Conservation (phyloP, 2,329 filamentous ascomycete species). For the Achaetomium macrosporum region DNA sequence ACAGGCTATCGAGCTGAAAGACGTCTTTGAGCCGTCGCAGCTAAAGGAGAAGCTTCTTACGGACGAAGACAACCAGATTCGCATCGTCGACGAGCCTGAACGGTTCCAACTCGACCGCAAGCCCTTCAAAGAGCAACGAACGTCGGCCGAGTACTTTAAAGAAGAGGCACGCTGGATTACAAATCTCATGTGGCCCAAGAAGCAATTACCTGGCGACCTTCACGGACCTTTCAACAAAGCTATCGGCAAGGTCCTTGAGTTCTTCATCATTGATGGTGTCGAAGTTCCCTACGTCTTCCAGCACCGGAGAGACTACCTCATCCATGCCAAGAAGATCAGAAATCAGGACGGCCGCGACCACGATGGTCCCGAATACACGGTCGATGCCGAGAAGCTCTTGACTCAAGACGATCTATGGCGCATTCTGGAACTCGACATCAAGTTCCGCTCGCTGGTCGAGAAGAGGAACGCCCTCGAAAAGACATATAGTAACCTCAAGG, state of each 20-base stretch:
- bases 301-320: constrained; percentile 95
- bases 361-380: constrained; percentile 65
- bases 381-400: constrained; percentile 79
- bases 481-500: constrained; percentile 67
- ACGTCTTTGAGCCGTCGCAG: constrained; percentile 96
- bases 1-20: constrained; percentile 85
- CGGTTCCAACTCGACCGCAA: constrained; percentile 89
- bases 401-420: constrained; percentile 94
- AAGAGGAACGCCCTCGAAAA: constrained; percentile 82
- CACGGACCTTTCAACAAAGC: constrained; percentile 80
- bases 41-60: constrained; percentile 91
- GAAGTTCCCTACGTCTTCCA: constrained; percentile 98
- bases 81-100: constrained; percentile 83
- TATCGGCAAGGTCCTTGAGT: constrained; percentile 86
- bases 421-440: constrained; percentile 89
- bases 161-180: constrained; percentile 93
- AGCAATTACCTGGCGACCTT: constrained; percentile 65
- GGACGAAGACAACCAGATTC: constrained; percentile 89
- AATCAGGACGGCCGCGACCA: constrained; percentile 58
- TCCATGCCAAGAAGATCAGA: constrained; percentile 71
- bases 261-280: constrained; percentile 89
- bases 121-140: constrained; percentile 74
- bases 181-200: constrained; percentile 83
- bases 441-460: constrained; percentile 87
- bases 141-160: constrained; percentile 77